Base-by-base conservation (phyloP, 1,284 basidiomycete genomes). In the Apiotrichum laibachii region DNA sequence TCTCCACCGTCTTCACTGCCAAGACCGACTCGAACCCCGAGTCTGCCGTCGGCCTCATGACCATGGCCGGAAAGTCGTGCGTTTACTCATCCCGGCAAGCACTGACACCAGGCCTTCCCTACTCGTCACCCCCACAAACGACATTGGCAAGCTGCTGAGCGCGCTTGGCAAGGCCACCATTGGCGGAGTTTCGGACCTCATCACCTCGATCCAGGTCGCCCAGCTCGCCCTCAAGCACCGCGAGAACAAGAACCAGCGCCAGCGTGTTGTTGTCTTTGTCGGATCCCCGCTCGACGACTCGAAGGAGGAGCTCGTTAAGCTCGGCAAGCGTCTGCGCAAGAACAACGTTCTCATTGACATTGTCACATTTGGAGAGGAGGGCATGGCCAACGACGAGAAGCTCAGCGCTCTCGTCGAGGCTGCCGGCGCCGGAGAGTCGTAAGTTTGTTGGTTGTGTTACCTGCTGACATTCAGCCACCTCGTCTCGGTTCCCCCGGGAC, bases 271-370 rank as follows among this genome's bases (percentile, higher is more conserved):
- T 69, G 89, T 92, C 47, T 97, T 99, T 69, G 86, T 95, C 57
- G 93, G 87, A 22, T 94, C 91, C 8, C 96, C 96, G 0, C 78
- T 92, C 15, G 83, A 84, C 35, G 74, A 76, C 50, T 86, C 89
- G 62, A 87, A 90, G 72, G 86, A 88, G 68, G 83, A 82, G 60
- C 85, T 95, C 82, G 81, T 90, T 67, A 87, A 86, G 76, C 85
- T 99, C 18, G 95, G 93, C 22, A 97, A 95, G 82, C 95, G 92
- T 78, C 83, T 99, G 67, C 96, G 97, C 83, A 99, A 99, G 87
- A 99, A 98, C 79, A 99, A 98, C 71, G 92, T 99, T 44, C 90
- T 93, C 0, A 85, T 99, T 15, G 95, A 99, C 78, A 83, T 99
- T 59, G 82, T 98, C 43, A 86, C 85, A 18, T 98, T 84, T 70